These are phyloP conservation scores for Phytophthora brassicae DNA, from an alignment of 352 stramenopile genomes.

Conservation along the genomic window DNA sequence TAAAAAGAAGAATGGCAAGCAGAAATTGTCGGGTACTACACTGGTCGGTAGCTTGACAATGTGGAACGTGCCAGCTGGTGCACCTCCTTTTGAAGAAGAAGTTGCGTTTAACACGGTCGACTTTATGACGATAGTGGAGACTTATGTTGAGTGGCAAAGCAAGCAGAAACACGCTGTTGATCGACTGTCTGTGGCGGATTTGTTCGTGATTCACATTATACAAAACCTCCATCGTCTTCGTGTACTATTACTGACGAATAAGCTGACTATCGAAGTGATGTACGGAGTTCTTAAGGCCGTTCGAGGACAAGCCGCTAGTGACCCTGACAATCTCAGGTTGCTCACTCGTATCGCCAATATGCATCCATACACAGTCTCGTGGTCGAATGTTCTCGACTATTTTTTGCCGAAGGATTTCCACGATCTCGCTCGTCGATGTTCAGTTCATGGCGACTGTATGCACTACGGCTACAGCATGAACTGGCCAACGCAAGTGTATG, in stretches of 20 bases:
- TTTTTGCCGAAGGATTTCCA: slow-evolving; percentile 27
- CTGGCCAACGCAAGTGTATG: slow-evolving; percentile 26
- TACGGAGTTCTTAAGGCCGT: slow-evolving; percentile 14
- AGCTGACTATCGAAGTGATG: slow-evolving; percentile 14
- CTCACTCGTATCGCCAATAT: slow-evolving; percentile 10
- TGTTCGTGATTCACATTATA: slow-evolving; percentile 22
- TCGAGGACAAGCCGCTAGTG: not conserved
- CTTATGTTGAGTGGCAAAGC: slow-evolving; percentile 1
- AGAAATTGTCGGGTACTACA: not conserved
- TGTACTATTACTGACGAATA: slow-evolving; percentile 4
- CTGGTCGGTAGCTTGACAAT: slow-evolving; percentile 4
- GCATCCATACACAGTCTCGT: slow-evolving; percentile 28
- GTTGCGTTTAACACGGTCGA: slow-evolving; percentile 5
- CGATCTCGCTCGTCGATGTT: slow-evolving; percentile 11
- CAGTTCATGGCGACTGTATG: not conserved
- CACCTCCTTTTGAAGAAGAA: slow-evolving; percentile 3
- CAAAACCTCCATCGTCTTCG: slow-evolving; percentile 15
- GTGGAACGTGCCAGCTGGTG: slow-evolving; percentile 8
- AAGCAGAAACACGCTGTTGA: slow-evolving; percentile 1
- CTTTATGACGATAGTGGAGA: slow-evolving; percentile 9
- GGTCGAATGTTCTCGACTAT: slow-evolving; percentile 27
- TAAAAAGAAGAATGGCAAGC: slow-evolving; percentile 3
- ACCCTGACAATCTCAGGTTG: slow-evolving; percentile 2
- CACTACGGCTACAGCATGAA: slow-evolving; percentile 31
- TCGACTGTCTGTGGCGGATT: slow-evolving; percentile 14